A percentile compares a stretch with the other conserved stretches of the same genome.
These are phyloP conservation scores for Lachnellula willkommii DNA, from an alignment of 2,329 filamentous ascomycete genomes.

Conservation along the genomic window DNA sequence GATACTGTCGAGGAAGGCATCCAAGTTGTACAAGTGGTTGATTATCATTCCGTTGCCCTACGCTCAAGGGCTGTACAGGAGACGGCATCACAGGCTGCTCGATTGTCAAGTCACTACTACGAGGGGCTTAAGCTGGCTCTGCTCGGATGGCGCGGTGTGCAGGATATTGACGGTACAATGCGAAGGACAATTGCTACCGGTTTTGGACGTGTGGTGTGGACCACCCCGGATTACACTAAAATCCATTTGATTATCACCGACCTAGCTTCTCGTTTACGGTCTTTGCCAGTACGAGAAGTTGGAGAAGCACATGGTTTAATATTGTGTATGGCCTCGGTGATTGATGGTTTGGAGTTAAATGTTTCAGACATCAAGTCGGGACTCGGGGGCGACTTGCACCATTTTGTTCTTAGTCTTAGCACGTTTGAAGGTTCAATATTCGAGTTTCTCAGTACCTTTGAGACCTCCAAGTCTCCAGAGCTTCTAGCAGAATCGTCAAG, in stretches of 20 bases:
- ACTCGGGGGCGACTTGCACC: too few species aligned
- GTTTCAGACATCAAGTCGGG: too few species aligned
- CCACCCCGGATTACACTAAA: too few species aligned
- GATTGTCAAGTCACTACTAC: conserved; percentile 58
- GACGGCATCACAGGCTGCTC: conserved; percentile 64
- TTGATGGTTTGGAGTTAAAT: conserved; percentile 24
- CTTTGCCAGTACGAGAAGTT: conserved; percentile 44
- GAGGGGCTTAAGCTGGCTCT: conserved; percentile 66
- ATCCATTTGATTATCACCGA: neutral
- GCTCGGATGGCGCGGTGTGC: conserved; percentile 82
- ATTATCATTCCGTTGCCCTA: conserved; percentile 91
- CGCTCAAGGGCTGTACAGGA: conserved; percentile 74
- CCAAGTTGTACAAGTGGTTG: conserved; percentile 77
- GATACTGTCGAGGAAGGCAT: conserved; percentile 80
- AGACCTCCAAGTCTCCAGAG: conserved; percentile 41
- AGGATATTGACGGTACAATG: conserved; percentile 68
- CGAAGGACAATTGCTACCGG: conserved; percentile 66
- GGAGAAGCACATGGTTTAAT: conserved; percentile 67
- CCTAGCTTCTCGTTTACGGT: neutral
- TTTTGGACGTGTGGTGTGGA: conserved; percentile 35
- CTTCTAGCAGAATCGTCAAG: conserved; percentile 58
- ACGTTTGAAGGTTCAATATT: neutral
- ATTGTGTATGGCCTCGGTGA: conserved; percentile 53
- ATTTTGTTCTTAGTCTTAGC: neutral
- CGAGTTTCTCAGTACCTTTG: neutral